These are phyloP conservation scores for Cutaneotrichosporon daszewskae DNA, from an alignment of 1,284 basidiomycete species.

Conservation along the genomic window DNA sequence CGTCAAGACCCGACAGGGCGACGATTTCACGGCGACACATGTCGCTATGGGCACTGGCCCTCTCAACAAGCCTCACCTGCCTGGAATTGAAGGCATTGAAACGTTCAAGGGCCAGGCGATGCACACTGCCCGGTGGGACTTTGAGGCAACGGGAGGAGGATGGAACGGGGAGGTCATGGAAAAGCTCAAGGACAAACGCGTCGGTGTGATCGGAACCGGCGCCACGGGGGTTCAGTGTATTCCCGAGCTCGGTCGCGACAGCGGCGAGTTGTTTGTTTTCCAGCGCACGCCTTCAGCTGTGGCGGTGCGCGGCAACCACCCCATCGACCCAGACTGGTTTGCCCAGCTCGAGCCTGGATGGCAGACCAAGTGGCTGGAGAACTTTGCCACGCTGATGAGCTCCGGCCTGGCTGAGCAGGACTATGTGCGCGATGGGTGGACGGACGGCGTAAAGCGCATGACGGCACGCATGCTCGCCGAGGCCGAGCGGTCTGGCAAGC, in stretches of 20 bases:
- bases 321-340: conserved; percentile 17
- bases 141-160: conserved; percentile 9
- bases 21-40: conserved; percentile 13
- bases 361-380: conserved; percentile 10
- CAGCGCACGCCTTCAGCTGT: conserved; percentile 15
- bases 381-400: conserved; percentile 10
- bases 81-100: conserved; percentile 9
- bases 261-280: conserved; percentile 11
- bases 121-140: conserved; percentile 17
- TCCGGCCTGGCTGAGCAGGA: conserved; percentile 3
- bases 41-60: conserved; percentile 12
- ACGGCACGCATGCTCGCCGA: conserved; percentile 5
- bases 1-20: conserved; percentile 11
- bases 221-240: conserved; percentile 11
- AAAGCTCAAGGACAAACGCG: conserved; percentile 10
- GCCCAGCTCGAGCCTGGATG: conserved; percentile 8
- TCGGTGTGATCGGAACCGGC: conserved; percentile 9
- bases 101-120: conserved; percentile 12
- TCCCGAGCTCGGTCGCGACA: conserved; percentile 8
- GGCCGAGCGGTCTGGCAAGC: neutral
- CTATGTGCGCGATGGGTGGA: conserved; percentile 13
- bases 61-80: conserved; percentile 10
- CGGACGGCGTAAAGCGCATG: conserved; percentile 8
- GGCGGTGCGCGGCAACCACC: conserved; percentile 11
- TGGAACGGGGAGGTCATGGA: conserved; percentile 7